A percentile compares a stretch with the other conserved stretches of the same genome.
Conservation (phyloP, 2,329 filamentous ascomycete genomes). For the Trichoderma endophyticum region DNA sequence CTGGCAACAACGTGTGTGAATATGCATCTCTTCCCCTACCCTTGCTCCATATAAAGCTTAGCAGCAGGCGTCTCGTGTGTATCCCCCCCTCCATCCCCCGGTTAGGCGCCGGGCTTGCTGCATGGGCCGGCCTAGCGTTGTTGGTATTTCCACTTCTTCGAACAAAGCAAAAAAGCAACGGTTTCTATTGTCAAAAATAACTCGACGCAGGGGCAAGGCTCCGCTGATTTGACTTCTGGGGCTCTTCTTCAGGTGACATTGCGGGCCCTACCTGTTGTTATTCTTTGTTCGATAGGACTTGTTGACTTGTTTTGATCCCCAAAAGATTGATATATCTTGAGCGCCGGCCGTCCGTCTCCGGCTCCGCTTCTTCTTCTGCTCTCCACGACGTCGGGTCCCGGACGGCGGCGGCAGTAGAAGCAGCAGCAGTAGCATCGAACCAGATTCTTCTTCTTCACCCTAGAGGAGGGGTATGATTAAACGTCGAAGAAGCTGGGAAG, state of each 20-base stretch:
- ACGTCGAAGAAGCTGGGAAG: not conserved
- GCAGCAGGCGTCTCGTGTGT: not conserved
- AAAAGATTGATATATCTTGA: conserved; percentile 4
- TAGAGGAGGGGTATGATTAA: not conserved
- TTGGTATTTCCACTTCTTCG: not conserved
- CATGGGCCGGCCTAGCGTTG: conserved; percentile 2
- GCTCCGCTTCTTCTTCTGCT: not conserved
- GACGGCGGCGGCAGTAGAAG: conserved; percentile 15
- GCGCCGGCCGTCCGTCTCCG: not conserved
- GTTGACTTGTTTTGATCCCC: not conserved
- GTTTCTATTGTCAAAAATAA: conserved; percentile 8
- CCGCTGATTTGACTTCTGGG: conserved; percentile 7
- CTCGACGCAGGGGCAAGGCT: not conserved
- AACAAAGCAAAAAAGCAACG: not conserved
- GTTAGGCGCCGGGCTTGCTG: conserved; percentile 1
- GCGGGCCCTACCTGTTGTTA: not conserved
- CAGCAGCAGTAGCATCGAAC: not conserved
- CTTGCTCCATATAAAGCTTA: not conserved
- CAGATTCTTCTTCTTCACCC: not conserved
- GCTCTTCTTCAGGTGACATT: conserved; percentile 8
- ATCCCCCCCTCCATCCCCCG: not conserved
- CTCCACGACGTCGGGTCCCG: conserved; percentile 17
- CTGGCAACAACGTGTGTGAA: not conserved
- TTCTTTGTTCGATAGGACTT: not conserved
- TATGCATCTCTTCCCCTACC: not conserved